A percentile compares a stretch with the other conserved stretches of the same genome.
These are phyloP conservation scores for Aspergillus sp. DNA, from an alignment of 2,329 filamentous ascomycete species.

Conservation along the genomic window DNA sequence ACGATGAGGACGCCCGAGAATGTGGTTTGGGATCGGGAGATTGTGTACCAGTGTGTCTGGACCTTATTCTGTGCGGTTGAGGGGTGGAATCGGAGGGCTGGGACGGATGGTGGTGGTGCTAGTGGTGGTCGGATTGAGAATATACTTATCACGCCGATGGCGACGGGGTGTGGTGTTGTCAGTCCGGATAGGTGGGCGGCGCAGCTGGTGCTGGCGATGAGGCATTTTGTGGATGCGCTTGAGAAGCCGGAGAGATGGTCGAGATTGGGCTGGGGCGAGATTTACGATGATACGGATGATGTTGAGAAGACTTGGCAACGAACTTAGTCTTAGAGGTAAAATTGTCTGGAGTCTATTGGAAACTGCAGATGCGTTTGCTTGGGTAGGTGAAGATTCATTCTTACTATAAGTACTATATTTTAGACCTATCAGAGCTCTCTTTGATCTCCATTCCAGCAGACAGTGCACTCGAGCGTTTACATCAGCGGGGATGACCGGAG, in stretches of 20 bases:
- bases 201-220: slow-evolving; percentile 53
- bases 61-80: slow-evolving; percentile 52
- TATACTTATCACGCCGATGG: slow-evolving; percentile 55
- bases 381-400: not conserved
- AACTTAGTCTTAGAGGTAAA: not conserved
- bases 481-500: slow-evolving; percentile 25
- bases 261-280: slow-evolving; percentile 37
- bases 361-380: not conserved
- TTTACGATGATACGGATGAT: slow-evolving; percentile 24
- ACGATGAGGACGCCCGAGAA: slow-evolving; percentile 52
- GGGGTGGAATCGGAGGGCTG: slow-evolving; percentile 43
- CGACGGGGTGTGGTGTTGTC: slow-evolving; percentile 50
- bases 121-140: slow-evolving; percentile 38
- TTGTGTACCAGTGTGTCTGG: slow-evolving; percentile 58
- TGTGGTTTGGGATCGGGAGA: slow-evolving; percentile 52
- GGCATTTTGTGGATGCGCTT: slow-evolving; percentile 52
- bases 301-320: slow-evolving; percentile 28
- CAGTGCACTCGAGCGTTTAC: slow-evolving; percentile 28
- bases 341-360: too few species aligned
- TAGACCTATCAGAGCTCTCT: slow-evolving; percentile 44
- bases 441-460: slow-evolving; percentile 33
- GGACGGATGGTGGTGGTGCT: not conserved
- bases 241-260: slow-evolving; percentile 47
- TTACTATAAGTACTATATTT: not conserved
- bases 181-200: slow-evolving; percentile 51